Conservation (phyloP, 345 rosid genomes). For the Eucalyptus pumila region DNA sequence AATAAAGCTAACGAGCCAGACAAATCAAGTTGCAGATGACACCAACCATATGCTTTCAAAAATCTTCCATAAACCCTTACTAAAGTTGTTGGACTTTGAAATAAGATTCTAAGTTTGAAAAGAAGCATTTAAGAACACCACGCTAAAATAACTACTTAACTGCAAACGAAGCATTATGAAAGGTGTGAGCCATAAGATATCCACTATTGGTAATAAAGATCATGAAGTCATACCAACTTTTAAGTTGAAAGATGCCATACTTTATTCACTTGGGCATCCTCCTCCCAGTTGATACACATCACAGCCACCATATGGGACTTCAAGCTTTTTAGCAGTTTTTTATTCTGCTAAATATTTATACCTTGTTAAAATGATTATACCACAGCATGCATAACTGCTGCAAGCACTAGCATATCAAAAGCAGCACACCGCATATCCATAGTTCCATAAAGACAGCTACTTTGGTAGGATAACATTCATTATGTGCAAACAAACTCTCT, state of each 20-base stretch:
- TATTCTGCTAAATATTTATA: constrained; percentile 27
- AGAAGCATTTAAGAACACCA: neutral
- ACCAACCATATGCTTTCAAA: neutral
- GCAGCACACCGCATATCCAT: too few species aligned
- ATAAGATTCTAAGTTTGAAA: neutral
- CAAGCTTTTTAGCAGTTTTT: constrained; percentile 65
- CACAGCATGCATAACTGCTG: too few species aligned
- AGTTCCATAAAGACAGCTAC: too few species aligned
- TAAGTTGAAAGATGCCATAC: constrained; percentile 12
- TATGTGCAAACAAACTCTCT: neutral
- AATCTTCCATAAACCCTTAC: neutral
- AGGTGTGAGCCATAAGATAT: too few species aligned
- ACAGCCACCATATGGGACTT: constrained; percentile 63
- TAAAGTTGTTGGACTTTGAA: too few species aligned
- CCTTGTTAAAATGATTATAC: neutral
- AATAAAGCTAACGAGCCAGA: neutral
- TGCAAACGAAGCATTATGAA: too few species aligned
- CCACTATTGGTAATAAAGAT: too few species aligned
- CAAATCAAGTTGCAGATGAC: neutral
- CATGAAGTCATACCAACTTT: neutral
- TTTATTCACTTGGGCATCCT: constrained; percentile 35
- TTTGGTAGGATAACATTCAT: too few species aligned
- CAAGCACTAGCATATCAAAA: too few species aligned
- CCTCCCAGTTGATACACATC: constrained; percentile 82
- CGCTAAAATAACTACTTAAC: too few species aligned